Base-by-base conservation (phyloP, 2,329 filamentous ascomycete species). In the Reticulascus tulasneorum region DNA sequence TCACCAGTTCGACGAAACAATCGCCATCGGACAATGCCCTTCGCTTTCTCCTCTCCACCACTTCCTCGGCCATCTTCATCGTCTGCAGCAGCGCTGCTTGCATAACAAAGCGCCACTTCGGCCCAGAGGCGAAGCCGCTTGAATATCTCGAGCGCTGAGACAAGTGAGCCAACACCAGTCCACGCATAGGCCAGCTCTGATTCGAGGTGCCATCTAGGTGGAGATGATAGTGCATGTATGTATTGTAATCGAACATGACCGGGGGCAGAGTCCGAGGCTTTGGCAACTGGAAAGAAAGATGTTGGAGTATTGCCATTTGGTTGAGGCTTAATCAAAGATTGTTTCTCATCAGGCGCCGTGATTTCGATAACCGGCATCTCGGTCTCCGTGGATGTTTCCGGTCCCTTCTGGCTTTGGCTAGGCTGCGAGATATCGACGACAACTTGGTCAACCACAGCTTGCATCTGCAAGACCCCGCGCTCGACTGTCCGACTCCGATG, bases 141-240 rank as follows among this genome's bases (percentile, higher is more conserved):
- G 63, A 97, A 98, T 42, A 98, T 97, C 42, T 96, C 93, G 2
- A 98, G 74, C 0, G 93, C 93, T 1, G 90, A 94, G 4, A 87
- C 75, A 3, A 98, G 67, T 25, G 89, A 94, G 9, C 93, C 93
- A 4, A 96, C 76, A 30, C 79, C 77, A 1, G 90, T 85, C 93
- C 93, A 98, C n/a, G 89, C 80, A 42, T 87, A 82, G 2, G 93
- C 93, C 11, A 98, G 73, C 56, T 98, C 93, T 0, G 90, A 84
- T 56, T 98, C 93, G 1, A 98, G 75, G 52, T 94, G 88, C 93
- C 93, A 98, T 33, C 90, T 71, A 0, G 89, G 86, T 1, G 91
- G 89, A 1, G 90, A 86, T 16, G 79, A 83, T 2, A 98, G 71
- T 11, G 86, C 78, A 62, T 94, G 88, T 29, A 96, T 79, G 54